Evolutionary conservation across 1,284 basidiomycete species (phyloP).

Genomic region (Ceratobasidium sp.): DNA sequence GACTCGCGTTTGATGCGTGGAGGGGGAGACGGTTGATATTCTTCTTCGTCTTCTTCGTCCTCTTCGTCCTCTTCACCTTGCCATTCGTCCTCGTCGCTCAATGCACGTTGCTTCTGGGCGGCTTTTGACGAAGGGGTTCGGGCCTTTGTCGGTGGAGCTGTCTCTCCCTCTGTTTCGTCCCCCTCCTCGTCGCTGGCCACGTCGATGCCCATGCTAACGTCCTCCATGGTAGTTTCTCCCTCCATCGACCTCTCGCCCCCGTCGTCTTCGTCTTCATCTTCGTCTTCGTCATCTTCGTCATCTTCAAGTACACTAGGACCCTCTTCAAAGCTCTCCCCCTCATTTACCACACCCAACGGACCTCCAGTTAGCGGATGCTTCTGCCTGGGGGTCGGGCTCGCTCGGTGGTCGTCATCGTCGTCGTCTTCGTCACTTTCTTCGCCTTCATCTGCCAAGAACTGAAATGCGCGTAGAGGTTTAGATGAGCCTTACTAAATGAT

Average conservation of each 20-base stretch:
- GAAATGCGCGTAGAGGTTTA: constrained; percentile 30
- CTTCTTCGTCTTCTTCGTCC: constrained; percentile 38
- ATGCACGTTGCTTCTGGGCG: constrained; percentile 15
- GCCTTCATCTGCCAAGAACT: constrained; percentile 39
- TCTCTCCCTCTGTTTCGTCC: constrained; percentile 7
- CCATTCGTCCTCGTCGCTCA: constrained; percentile 28
- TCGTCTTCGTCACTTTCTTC: constrained; percentile 26
- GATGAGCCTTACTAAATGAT: too few species aligned
- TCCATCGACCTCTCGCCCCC: constrained; percentile 20
- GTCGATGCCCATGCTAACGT: constrained; percentile 39
- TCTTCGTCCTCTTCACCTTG: constrained; percentile 34
- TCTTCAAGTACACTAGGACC: constrained; percentile 35
- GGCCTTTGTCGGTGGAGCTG: constrained; percentile 1
- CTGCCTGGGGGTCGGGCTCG: constrained; percentile 20
- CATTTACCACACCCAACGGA: constrained; percentile 26
- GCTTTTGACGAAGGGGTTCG: constrained; percentile 22
- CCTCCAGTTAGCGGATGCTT: constrained; percentile 38
- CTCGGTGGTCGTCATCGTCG: background rate
- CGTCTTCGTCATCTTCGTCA: constrained; percentile 43
- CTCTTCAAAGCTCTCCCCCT: constrained; percentile 45
- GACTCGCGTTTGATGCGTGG: background rate
- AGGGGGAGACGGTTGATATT: constrained; percentile 15
- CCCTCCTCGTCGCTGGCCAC: constrained; percentile 19
- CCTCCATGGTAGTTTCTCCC: background rate
- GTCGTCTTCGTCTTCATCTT: constrained; percentile 46